These are phyloP conservation scores for Triticum timopheevii DNA, from an alignment of 176 grass and related monocot species.

Conservation along the genomic window DNA sequence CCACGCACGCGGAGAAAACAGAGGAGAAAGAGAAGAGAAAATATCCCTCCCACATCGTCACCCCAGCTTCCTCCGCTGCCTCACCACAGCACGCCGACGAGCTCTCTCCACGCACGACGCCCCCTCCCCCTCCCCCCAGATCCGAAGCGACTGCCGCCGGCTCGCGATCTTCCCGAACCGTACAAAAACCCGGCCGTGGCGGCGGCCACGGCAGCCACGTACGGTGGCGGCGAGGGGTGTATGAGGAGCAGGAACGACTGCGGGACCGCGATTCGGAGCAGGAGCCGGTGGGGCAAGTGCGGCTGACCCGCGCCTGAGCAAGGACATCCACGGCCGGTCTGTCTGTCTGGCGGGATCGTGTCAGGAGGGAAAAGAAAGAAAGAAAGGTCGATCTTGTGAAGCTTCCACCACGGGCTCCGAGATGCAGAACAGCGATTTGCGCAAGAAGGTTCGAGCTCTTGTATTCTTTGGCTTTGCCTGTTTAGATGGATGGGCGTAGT, in stretches of 20 bases:
- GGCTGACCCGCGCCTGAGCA: constrained; percentile 24
- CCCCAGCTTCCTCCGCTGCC: constrained; percentile 21
- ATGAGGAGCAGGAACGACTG: constrained; percentile 28
- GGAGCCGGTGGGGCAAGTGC: constrained; percentile 53
- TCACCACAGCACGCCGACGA: constrained; percentile 25
- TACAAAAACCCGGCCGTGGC: constrained; percentile 24
- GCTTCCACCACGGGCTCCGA: neutral
- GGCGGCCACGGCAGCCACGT: constrained; percentile 10
- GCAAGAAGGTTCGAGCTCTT: constrained; percentile 37
- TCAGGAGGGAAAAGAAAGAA: neutral
- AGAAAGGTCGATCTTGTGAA: constrained; percentile 4
- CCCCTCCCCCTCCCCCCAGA: neutral
- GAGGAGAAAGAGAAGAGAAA: constrained; percentile 12
- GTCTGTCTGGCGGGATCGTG: neutral
- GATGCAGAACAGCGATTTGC: constrained; percentile 32
- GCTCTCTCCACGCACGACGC: neutral
- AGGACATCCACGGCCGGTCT: neutral
- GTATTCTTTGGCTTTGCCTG: neutral
- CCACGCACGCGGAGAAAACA: constrained; percentile 9
- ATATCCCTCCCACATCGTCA: constrained; percentile 26
- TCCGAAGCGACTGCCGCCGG: neutral
- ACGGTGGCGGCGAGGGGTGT: constrained; percentile 11
- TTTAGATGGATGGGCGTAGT: neutral
- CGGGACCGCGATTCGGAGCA: constrained; percentile 33
- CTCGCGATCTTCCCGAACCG: neutral